Percentiles rank a stretch among this genome's conserved stretches.
phyloP scores from a whole-genome alignment of 805 yeast genomes.

The Metschnikowia lachancei region DNA sequence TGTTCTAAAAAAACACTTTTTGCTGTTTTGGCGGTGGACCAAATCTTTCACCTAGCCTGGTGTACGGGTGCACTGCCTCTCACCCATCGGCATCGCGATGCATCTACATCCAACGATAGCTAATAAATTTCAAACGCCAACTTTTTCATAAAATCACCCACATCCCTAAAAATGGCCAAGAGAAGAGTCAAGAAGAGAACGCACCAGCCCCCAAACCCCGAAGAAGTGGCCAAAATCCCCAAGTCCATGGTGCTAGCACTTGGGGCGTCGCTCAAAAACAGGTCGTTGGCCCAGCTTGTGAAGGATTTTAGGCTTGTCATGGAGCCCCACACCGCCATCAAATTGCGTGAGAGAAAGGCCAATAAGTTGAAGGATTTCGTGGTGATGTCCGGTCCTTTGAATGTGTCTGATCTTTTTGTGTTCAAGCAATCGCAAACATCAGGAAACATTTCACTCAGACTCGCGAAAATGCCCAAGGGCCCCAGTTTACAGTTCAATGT shows the following conservation, averaged over 20 bases:
- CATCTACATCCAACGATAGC: background rate
- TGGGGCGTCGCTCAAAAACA: slow-evolving; percentile 74
- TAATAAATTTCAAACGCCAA: background rate
- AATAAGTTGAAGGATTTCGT: slow-evolving; percentile 87
- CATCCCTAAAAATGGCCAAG: slow-evolving; percentile 32
- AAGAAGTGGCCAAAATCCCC: slow-evolving; percentile 72
- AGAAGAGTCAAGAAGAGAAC: slow-evolving; percentile 76
- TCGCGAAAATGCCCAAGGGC: slow-evolving; percentile 89
- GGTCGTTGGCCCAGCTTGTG: slow-evolving; percentile 79
- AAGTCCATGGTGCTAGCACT: slow-evolving; percentile 91
- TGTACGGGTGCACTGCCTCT: slow-evolving; percentile 14
- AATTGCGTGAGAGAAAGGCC: slow-evolving; percentile 77
- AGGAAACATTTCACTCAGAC: slow-evolving; percentile 78
- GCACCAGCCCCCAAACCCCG: slow-evolving; percentile 64
- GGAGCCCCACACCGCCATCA: slow-evolving; percentile 97
- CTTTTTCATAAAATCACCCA: background rate
- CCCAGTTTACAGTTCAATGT: slow-evolving; percentile 88
- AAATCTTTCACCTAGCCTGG: slow-evolving; percentile 1
- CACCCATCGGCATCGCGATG: slow-evolving; percentile 6
- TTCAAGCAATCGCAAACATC: slow-evolving; percentile 77
- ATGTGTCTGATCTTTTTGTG: slow-evolving; percentile 82
- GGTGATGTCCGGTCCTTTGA: slow-evolving; percentile 98
- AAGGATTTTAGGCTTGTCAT: slow-evolving; percentile 82
- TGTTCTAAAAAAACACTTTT: background rate
- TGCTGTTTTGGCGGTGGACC: background rate